These are phyloP conservation scores for Termitomyces sp. DNA, from an alignment of 768 basidiomycete species.

Conservation along the genomic window DNA sequence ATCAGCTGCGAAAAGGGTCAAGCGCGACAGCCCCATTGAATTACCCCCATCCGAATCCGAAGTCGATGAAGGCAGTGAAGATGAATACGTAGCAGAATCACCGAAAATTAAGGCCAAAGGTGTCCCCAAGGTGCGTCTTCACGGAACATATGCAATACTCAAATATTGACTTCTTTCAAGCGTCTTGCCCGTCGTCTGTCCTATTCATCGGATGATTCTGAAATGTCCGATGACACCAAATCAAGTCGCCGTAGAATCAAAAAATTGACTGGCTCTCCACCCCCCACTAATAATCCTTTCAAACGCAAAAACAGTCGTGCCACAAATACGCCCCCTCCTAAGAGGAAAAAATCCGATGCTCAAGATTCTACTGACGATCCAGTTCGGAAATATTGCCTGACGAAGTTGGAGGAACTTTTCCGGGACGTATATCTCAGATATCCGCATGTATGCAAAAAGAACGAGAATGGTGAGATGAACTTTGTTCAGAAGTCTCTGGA, in stretches of 20 bases:
- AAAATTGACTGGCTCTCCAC: constrained; percentile 25
- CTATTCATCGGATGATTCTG: constrained; percentile 38
- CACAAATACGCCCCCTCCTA: constrained; percentile 34
- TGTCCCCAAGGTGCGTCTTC: constrained; percentile 40
- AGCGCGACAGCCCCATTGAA: constrained; percentile 15
- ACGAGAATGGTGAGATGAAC: constrained; percentile 18
- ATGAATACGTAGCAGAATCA: constrained; percentile 62
- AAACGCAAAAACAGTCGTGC: constrained; percentile 53
- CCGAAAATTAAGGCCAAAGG: constrained; percentile 26
- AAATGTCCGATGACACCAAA: constrained; percentile 21
- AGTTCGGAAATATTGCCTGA: constrained; percentile 72
- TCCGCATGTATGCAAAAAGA: constrained; percentile 42
- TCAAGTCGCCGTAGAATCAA: constrained; percentile 22
- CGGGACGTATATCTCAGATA: constrained; percentile 66
- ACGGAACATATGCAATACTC: constrained; percentile 5
- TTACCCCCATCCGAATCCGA: constrained; percentile 37
- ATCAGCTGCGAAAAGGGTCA: constrained; percentile 18
- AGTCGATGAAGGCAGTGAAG: constrained; percentile 50
- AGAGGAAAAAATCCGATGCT: constrained; percentile 40
- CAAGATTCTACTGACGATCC: constrained; percentile 55
- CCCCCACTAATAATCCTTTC: constrained; percentile 24
- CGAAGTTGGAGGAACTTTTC: constrained; percentile 70
- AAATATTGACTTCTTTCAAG: constrained; percentile 20
- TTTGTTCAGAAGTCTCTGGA: constrained; percentile 40
- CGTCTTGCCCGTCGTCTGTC: constrained; percentile 36